A percentile compares a stretch with the other conserved stretches of the same genome.
phyloP scores from a whole-genome alignment of 169 alveolate genomes.

The Theileria sp. region DNA sequence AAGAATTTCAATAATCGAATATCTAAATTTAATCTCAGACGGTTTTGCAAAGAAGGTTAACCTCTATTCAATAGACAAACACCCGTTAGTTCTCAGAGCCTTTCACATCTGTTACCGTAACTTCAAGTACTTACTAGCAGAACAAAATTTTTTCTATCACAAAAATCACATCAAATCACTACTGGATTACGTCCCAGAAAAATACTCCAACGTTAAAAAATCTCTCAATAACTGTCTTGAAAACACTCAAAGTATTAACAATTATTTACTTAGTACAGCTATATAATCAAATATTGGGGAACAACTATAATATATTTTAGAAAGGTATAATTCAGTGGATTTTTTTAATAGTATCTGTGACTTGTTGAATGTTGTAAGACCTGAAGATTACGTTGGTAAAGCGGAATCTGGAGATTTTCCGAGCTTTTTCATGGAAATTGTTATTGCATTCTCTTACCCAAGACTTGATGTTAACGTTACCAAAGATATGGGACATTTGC shows the following conservation, averaged over 20 bases:
- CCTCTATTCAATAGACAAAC: slow-evolving; percentile 36
- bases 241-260: neutral
- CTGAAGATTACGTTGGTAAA: slow-evolving; percentile 26
- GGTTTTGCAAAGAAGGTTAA: slow-evolving; percentile 71
- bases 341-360: slow-evolving; percentile 47
- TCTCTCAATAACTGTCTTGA: slow-evolving; percentile 15
- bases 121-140: slow-evolving; percentile 47
- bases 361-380: slow-evolving; percentile 26
- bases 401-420: slow-evolving; percentile 35
- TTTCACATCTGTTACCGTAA: slow-evolving; percentile 63
- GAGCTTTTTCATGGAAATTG: slow-evolving; percentile 54
- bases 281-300: too few species aligned
- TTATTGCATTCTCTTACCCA: slow-evolving; percentile 63
- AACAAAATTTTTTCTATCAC: slow-evolving; percentile 36
- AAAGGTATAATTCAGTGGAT: slow-evolving; percentile 24
- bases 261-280: neutral
- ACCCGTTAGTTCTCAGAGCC: slow-evolving; percentile 53
- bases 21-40: slow-evolving; percentile 70
- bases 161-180: slow-evolving; percentile 26
- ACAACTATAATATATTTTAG: too few species aligned
- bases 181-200: slow-evolving; percentile 58
- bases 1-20: slow-evolving; percentile 74
- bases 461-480: slow-evolving; percentile 65
- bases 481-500: slow-evolving; percentile 85
- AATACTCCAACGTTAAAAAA: slow-evolving; percentile 27